Evolutionary conservation across 129 eudicot species (phyloP).

Genomic region (carrot (Daucus carota)): DNA sequence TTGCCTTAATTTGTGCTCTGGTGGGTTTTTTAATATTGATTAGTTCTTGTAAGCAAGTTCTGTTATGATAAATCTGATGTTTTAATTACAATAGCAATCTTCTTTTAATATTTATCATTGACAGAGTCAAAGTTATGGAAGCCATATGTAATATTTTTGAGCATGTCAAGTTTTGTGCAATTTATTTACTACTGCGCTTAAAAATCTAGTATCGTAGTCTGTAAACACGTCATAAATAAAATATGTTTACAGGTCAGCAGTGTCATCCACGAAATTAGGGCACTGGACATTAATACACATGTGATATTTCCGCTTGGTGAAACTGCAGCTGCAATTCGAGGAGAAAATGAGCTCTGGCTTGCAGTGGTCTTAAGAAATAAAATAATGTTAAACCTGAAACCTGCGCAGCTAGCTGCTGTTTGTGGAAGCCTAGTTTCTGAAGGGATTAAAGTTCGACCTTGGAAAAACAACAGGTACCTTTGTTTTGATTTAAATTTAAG

Average conservation of each 20-base stretch:
- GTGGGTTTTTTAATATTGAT: not conserved
- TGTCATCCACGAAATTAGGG: slow-evolving; percentile 92
- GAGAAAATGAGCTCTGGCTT: slow-evolving; percentile 96
- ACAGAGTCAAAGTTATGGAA: not conserved
- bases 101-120: not conserved
- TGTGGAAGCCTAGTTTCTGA: slow-evolving; percentile 91
- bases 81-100: not conserved
- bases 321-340: slow-evolving; percentile 99
- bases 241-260: slow-evolving; percentile 63
- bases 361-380: slow-evolving; percentile 90
- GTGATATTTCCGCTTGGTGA: slow-evolving; percentile 94
- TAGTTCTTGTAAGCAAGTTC: not conserved
- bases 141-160: not conserved
- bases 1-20: not conserved
- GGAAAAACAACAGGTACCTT: slow-evolving; percentile 66
- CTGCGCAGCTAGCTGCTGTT: slow-evolving; percentile 97
- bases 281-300: slow-evolving; percentile 79
- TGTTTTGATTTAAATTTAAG: not conserved
- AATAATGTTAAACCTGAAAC: slow-evolving; percentile 61
- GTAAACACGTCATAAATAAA: not conserved
- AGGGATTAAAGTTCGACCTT: slow-evolving; percentile 88
- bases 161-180: not conserved
- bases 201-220: not conserved
- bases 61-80: not conserved
- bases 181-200: not conserved